Evolutionary conservation across 2,329 filamentous ascomycete genomes (phyloP).

Genomic region (Fusarium sp.): DNA sequence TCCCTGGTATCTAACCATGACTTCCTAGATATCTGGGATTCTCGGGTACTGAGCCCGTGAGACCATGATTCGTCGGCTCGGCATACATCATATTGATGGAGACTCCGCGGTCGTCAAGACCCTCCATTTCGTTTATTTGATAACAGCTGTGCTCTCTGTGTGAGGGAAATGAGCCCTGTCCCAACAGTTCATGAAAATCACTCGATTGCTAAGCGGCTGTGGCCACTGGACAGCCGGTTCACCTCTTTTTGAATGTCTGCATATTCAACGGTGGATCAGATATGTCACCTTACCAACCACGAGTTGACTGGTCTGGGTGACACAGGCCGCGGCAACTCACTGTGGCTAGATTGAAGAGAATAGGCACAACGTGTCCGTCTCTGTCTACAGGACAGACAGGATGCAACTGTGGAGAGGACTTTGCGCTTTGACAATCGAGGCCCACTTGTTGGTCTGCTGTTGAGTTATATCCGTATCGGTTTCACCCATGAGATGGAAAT

Average conservation of each 20-base stretch:
- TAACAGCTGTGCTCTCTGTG: background rate
- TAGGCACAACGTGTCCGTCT: background rate
- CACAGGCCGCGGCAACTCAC: constrained; percentile 19
- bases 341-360: constrained; percentile 8
- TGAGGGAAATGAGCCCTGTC: constrained; percentile 8
- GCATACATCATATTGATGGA: constrained; percentile 9
- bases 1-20: background rate
- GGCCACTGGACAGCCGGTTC: background rate
- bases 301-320: constrained; percentile 7
- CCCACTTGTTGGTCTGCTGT: constrained; percentile 3
- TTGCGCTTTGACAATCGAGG: constrained; percentile 29
- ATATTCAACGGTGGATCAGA: constrained; percentile 6
- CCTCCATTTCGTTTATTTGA: constrained; percentile 4
- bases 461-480: constrained; percentile 15
- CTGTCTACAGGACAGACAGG: background rate
- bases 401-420: constrained; percentile 11
- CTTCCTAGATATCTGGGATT: background rate
- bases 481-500: constrained; percentile 14
- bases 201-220: background rate
- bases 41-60: constrained; percentile 17
- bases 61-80: background rate
- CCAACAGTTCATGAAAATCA: constrained; percentile 15
- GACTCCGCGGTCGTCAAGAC: background rate
- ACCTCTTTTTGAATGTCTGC: constrained; percentile 20
- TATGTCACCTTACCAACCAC: constrained; percentile 16